phyloP scores from a whole-genome alignment of 202 grass and related monocot species.

The Zizania palustris region DNA sequence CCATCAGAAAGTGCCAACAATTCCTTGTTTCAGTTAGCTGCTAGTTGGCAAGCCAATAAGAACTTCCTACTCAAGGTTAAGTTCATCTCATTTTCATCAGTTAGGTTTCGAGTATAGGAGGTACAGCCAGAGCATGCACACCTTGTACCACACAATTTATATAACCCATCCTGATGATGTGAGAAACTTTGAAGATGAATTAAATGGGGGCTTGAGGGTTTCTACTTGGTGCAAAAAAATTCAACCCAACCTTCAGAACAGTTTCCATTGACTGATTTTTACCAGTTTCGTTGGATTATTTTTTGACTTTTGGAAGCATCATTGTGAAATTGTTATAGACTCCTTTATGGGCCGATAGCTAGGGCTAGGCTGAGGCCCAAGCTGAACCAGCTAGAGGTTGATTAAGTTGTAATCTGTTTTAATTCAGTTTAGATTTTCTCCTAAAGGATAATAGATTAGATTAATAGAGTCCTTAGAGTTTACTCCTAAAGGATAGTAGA shows the following conservation, averaged over 20 bases:
- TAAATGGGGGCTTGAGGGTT: background rate
- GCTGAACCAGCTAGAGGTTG: too few species aligned
- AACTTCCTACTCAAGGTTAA: conserved; percentile 91
- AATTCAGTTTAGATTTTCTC: too few species aligned
- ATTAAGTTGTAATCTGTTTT: too few species aligned
- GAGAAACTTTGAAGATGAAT: background rate
- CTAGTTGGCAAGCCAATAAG: conserved; percentile 97
- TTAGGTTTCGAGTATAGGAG: background rate
- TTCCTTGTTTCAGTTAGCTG: conserved; percentile 83
- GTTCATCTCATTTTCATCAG: conserved; percentile 29
- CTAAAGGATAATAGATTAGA: too few species aligned
- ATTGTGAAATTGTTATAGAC: background rate
- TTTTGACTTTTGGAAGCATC: conserved; percentile 3
- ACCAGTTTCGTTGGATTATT: background rate
- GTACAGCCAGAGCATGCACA: background rate
- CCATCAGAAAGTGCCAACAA: conserved; percentile 36
- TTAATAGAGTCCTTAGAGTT: too few species aligned
- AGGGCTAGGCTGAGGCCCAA: too few species aligned
- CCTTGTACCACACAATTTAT: background rate
- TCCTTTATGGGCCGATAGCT: too few species aligned
- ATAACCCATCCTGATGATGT: background rate
- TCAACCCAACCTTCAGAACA: conserved; percentile 1
- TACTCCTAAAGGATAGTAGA: too few species aligned
- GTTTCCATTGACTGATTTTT: background rate
- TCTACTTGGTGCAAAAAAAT: background rate